These are phyloP conservation scores for Vanderwaltozyma polyspora DNA, from an alignment of 805 yeast genomes.

Conservation along the genomic window DNA sequence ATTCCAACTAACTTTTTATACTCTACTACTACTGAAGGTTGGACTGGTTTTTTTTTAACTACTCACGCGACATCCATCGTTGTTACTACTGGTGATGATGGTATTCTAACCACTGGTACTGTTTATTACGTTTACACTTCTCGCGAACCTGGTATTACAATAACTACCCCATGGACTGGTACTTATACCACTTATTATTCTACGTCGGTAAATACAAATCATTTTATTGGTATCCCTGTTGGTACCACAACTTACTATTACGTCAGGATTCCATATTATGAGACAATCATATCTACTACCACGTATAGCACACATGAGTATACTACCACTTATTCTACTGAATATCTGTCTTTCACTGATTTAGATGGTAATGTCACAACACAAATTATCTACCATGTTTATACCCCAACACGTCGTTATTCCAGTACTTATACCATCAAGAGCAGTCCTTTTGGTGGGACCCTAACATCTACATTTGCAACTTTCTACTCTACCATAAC, in stretches of 20 bases:
- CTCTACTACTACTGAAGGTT: not conserved
- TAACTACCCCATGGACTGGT: conserved; percentile 1
- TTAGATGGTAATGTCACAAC: conserved; percentile 9
- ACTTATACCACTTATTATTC: conserved; percentile 1
- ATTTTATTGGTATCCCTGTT: not conserved
- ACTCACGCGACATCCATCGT: not conserved
- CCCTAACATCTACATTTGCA: not conserved
- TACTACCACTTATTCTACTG: not conserved
- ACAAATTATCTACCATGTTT: not conserved
- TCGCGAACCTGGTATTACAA: not conserved
- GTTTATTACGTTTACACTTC: not conserved
- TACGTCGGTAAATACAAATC: not conserved
- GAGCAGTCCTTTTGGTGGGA: not conserved
- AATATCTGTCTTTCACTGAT: not conserved
- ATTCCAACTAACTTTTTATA: not conserved
- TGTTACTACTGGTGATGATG: not conserved
- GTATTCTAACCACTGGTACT: not conserved
- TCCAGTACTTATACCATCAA: not conserved
- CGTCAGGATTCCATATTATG: not conserved
- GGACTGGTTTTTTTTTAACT: not conserved
- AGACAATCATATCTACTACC: not conserved
- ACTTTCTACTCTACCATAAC: not conserved
- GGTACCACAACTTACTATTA: not conserved
- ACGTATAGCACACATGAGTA: not conserved
- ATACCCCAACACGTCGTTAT: not conserved